These are phyloP conservation scores for Colletotrichum camelliae DNA, from an alignment of 2,329 filamentous ascomycete genomes.

Conservation along the genomic window DNA sequence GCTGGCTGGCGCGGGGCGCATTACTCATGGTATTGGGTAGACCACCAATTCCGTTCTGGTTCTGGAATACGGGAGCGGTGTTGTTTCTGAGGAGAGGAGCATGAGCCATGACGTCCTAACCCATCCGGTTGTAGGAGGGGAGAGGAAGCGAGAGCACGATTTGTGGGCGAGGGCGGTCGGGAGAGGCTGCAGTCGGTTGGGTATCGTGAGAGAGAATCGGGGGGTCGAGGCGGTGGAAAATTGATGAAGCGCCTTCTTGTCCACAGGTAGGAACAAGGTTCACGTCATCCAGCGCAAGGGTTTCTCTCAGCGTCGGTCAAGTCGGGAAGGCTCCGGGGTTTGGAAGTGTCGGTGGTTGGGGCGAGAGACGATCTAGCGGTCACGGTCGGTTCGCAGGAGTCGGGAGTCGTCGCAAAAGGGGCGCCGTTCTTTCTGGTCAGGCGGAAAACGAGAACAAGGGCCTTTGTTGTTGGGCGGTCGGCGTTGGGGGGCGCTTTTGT, in stretches of 20 bases:
- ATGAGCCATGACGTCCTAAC: constrained; percentile 60
- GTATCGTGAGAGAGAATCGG: background rate
- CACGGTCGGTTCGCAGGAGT: constrained; percentile 11
- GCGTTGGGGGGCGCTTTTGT: background rate
- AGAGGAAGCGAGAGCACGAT: background rate
- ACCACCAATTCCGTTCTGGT: constrained; percentile 52
- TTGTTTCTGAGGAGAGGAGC: constrained; percentile 64
- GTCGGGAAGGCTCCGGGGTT: background rate
- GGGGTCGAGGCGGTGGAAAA: background rate
- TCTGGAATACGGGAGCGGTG: constrained; percentile 60
- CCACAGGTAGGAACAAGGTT: background rate
- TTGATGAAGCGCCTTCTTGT: constrained; percentile 10
- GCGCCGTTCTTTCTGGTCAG: background rate
- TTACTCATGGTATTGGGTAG: constrained; percentile 55
- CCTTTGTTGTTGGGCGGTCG: background rate
- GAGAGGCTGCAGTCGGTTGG: background rate
- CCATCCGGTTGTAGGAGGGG: constrained; percentile 40
- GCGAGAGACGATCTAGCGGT: constrained; percentile 8
- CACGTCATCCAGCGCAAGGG: constrained; percentile 17
- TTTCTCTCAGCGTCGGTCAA: constrained; percentile 5
- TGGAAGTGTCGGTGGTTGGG: background rate
- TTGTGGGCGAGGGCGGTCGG: background rate
- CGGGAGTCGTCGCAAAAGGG: constrained; percentile 10
- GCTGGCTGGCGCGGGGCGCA: constrained; percentile 63
- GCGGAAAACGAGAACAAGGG: background rate